These are phyloP conservation scores for Perilla frutescens DNA, from an alignment of 257 asterid genomes.

Conservation along the genomic window DNA sequence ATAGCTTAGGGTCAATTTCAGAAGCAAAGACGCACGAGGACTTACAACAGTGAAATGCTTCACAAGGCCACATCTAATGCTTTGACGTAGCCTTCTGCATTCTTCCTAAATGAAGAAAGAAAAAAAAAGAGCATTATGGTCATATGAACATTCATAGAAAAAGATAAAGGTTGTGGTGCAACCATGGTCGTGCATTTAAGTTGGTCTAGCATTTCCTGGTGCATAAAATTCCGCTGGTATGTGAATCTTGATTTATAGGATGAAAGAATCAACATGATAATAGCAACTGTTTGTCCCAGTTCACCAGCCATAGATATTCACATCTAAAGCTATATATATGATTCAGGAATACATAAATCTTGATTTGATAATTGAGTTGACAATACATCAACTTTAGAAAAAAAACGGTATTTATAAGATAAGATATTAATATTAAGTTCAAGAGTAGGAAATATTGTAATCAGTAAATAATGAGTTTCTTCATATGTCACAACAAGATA, in stretches of 20 bases:
- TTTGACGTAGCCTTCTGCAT: conserved; percentile 81
- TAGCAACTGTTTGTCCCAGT: background rate
- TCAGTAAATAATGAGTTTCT: background rate
- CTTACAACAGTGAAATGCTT: conserved; percentile 80
- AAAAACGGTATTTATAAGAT: conserved; percentile 14
- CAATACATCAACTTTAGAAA: conserved; percentile 15
- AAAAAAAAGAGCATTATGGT: conserved; percentile 14
- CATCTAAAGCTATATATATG: conserved; percentile 10
- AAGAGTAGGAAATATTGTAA: conserved; percentile 11
- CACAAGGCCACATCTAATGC: conserved; percentile 81
- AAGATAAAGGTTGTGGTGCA: background rate
- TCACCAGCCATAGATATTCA: conserved; percentile 25
- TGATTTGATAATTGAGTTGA: conserved; percentile 8
- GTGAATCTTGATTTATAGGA: conserved; percentile 3
- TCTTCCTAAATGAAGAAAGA: conserved; percentile 71
- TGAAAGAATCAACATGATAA: background rate
- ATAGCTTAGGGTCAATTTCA: conserved; percentile 19
- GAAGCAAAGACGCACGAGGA: conserved; percentile 34
- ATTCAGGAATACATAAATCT: background rate
- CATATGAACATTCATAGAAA: conserved; percentile 20
- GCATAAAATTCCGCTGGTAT: background rate
- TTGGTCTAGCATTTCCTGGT: conserved; percentile 25
- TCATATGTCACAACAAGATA: conserved; percentile 10
- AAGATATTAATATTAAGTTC: conserved; percentile 23
- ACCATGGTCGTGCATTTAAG: conserved; percentile 15